phyloP scores from a whole-genome alignment of 2,329 filamentous ascomycete species.

The Hirsutella thompsonii region DNA sequence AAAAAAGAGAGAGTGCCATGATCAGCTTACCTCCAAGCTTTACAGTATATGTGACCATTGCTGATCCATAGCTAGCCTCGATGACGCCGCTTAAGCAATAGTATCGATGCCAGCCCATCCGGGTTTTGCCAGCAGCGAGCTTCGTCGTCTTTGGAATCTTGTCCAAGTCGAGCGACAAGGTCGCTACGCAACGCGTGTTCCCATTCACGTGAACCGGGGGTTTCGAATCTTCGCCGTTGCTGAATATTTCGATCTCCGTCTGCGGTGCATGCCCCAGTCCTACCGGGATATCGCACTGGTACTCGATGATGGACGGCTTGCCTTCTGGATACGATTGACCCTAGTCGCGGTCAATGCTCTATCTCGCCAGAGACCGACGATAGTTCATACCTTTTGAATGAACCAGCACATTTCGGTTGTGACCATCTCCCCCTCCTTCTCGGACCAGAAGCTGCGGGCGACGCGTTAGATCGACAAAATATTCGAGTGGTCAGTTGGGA shows the following conservation, averaged over 20 bases:
- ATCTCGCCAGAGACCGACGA: not conserved
- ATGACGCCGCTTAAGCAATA: conserved; percentile 23
- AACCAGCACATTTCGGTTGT: conserved; percentile 26
- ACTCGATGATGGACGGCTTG: conserved; percentile 21
- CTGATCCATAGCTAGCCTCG: conserved; percentile 24
- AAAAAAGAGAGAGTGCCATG: too few species aligned
- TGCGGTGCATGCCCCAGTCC: conserved; percentile 20
- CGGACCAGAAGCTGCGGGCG: conserved; percentile 20
- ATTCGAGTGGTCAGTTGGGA: not conserved
- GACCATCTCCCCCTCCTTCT: conserved; percentile 22
- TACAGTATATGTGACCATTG: conserved; percentile 22
- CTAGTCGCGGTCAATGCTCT: conserved; percentile 10
- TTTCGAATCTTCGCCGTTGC: conserved; percentile 17
- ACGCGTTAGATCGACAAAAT: conserved; percentile 5
- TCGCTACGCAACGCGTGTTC: conserved; percentile 18
- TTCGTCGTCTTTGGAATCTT: conserved; percentile 20
- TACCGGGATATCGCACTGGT: conserved; percentile 24
- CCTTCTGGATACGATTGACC: conserved; percentile 24
- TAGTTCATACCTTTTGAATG: conserved; percentile 20
- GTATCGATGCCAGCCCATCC: conserved; percentile 23
- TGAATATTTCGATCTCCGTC: conserved; percentile 24
- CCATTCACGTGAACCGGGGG: conserved; percentile 17
- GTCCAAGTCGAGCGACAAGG: conserved; percentile 20
- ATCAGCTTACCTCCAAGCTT: conserved; percentile 21
- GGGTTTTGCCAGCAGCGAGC: conserved; percentile 14